Percentiles rank a stretch among this genome's conserved stretches.
phyloP scores from a whole-genome alignment of 257 asterid genomes.

The Perilla frutescens region DNA sequence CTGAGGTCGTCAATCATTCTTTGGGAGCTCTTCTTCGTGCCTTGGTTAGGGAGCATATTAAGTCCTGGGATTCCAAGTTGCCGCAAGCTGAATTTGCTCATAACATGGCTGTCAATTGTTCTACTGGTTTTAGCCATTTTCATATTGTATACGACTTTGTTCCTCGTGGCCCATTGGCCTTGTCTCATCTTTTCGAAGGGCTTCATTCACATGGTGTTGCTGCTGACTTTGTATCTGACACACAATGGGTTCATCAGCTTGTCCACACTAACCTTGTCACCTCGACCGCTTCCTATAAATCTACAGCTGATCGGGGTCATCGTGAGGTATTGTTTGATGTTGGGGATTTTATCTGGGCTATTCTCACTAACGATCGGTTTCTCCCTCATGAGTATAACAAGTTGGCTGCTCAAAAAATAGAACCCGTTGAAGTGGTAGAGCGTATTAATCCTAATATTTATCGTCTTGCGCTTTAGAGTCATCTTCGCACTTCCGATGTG shows the following conservation, averaged over 20 bases:
- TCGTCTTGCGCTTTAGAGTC: no score
- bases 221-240: not conserved
- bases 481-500: no score
- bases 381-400: not conserved
- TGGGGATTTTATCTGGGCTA: not conserved
- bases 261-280: not conserved
- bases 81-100: not conserved
- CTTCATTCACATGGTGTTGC: not conserved
- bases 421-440: no score
- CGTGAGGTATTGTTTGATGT: not conserved
- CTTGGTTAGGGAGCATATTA: not conserved
- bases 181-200: not conserved
- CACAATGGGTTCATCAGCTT: not conserved
- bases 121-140: not conserved
- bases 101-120: not conserved
- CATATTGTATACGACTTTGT: not conserved
- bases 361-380: not conserved
- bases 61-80: not conserved
- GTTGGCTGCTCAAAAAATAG: not conserved
- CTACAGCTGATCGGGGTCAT: not conserved
- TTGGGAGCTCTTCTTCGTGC: not conserved
- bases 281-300: not conserved
- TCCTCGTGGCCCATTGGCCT: not conserved
- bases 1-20: not conserved
- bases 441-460: no score